Percentiles rank a stretch among this genome's conserved stretches.
phyloP scores from a whole-genome alignment of 352 stramenopile genomes.

The Globisporangium acanthophoron region DNA sequence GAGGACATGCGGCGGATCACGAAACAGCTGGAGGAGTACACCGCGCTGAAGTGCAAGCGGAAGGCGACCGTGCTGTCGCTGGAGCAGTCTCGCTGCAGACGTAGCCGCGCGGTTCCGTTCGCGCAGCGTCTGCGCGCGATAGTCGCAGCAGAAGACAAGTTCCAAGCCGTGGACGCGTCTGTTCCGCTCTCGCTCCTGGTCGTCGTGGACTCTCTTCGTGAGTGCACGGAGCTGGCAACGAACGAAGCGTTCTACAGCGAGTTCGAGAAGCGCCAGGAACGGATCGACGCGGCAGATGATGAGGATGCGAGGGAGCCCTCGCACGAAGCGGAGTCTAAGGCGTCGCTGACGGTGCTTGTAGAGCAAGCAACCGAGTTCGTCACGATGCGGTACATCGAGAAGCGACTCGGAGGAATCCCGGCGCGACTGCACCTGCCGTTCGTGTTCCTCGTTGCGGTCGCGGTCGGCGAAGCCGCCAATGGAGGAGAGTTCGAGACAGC shows the following conservation, averaged over 20 bases:
- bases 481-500: background rate
- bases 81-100: constrained; percentile 1
- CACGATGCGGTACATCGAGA: constrained; percentile 16
- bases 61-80: constrained; percentile 16
- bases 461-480: constrained; percentile 1
- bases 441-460: constrained; percentile 17
- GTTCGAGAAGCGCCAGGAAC: background rate
- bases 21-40: constrained; percentile 22
- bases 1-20: constrained; percentile 28
- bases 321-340: background rate
- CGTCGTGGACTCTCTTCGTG: constrained; percentile 6
- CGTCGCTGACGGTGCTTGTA: background rate
- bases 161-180: constrained; percentile 11
- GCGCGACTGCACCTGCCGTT: constrained; percentile 21
- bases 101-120: constrained; percentile 15
- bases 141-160: constrained; percentile 15
- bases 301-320: background rate
- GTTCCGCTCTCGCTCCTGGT: constrained; percentile 16
- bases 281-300: background rate
- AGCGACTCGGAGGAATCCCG: constrained; percentile 25
- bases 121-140: constrained; percentile 19
- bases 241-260: constrained; percentile 2
- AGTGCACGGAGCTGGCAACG: constrained; percentile 3
- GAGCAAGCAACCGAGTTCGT: constrained; percentile 8
- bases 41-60: constrained; percentile 10